Evolutionary conservation across 1,284 basidiomycete genomes (phyloP).

Genomic region (Neonothopanus nambi): DNA sequence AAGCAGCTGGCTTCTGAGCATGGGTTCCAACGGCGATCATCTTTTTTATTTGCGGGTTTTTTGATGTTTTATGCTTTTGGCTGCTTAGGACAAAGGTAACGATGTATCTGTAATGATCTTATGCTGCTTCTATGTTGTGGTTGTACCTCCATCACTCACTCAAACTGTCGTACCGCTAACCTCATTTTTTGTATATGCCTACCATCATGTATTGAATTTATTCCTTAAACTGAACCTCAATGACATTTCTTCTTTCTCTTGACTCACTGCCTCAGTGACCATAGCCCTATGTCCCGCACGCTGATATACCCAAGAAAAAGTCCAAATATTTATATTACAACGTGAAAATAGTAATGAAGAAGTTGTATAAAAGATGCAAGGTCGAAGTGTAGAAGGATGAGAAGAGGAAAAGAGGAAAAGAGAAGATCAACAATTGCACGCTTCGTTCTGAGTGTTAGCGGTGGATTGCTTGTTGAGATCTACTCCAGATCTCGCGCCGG

Average conservation of each 20-base stretch:
- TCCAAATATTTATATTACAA: slow-evolving; percentile 14
- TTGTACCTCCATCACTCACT: no score
- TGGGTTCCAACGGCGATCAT: neutral
- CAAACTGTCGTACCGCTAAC: no score
- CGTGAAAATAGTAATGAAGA: slow-evolving; percentile 1
- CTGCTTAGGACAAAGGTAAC: neutral
- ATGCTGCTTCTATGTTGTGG: neutral
- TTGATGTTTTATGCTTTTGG: neutral
- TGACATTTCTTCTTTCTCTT: no score
- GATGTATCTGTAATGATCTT: neutral
- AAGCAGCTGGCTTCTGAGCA: slow-evolving; percentile 57
- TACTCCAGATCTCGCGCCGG: slow-evolving; percentile 58
- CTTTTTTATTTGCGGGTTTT: neutral
- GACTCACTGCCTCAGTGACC: neutral
- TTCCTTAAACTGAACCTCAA: no score
- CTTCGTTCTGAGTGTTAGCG: slow-evolving; percentile 54
- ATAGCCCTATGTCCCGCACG: neutral
- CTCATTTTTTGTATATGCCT: no score
- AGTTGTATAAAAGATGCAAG: neutral
- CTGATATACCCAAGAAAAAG: neutral
- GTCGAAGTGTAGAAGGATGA: slow-evolving; percentile 14
- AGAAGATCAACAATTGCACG: slow-evolving; percentile 68
- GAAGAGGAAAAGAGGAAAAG: neutral
- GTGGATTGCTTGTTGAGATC: slow-evolving; percentile 67
- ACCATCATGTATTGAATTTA: no score